Evolutionary conservation across 148 eudicot genomes (phyloP), one percentile per base, ranked within the genome.

Genomic region (Amaranthus palmeri): DNA sequence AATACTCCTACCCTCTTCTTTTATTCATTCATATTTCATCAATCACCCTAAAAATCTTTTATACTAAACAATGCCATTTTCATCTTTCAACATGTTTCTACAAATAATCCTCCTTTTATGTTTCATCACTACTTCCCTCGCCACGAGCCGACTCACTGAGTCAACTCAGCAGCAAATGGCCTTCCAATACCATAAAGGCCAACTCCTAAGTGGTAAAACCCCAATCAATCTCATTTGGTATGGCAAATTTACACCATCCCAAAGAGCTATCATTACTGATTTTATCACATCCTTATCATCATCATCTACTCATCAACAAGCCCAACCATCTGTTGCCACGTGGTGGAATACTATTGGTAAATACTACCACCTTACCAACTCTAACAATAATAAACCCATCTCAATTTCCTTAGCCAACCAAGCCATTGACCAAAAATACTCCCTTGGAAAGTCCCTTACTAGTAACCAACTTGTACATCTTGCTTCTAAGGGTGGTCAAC

Each of bases 211-310:
- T 3, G 87, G 87, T 17, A 70, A 68, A 25, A 70, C 79, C 36
- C 62, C 83, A 10, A 59, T 79, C 45, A 81, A 84, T 54, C 83
- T 81, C 51, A 79, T 84, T 4, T 84, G 84, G 87, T 84, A 84
- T 44, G 87, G 84, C 10, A 56, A 70, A 2, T 84, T 83, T 71
- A 78, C 42, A 8, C 76, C 86, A 0, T 4, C 75, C 45, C 86
- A 83, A 61, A 61, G 84, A 4, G 61, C 84, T 41, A 72, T 83
- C 51, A 53, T 83, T 66, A 64, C 83, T 7, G 84, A 83, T 49
- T 84, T 84, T 71, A 70, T 84, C 41, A 41, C 78, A 58, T 80
- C 86, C 15, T 17, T 81, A 3, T 77, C 81, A 0, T 46, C 75
- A 25, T 2, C 77, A 25, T 25, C 36, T 36, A 0, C 77, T 55